Conservation (phyloP, 495 filamentous ascomycete species). For the Talaromyces trachyspermus region DNA sequence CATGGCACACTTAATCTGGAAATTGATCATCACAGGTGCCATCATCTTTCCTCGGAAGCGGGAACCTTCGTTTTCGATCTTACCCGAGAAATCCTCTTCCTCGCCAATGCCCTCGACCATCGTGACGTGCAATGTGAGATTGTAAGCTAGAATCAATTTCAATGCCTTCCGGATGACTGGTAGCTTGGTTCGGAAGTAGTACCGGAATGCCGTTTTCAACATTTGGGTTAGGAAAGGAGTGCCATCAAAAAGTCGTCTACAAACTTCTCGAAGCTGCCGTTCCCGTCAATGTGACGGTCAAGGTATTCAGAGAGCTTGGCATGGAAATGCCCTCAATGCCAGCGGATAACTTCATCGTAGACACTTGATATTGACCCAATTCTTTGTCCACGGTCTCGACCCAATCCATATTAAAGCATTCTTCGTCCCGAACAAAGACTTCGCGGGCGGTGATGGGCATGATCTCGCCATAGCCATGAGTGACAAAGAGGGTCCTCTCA, state of each 20-base stretch:
- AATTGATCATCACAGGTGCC: slow-evolving; percentile 96
- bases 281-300: slow-evolving; percentile 81
- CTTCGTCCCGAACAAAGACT: slow-evolving; percentile 82
- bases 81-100: slow-evolving; percentile 67
- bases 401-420: slow-evolving; percentile 89
- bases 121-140: slow-evolving; percentile 83
- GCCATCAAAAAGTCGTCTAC: slow-evolving; percentile 89
- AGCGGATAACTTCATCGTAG: slow-evolving; percentile 77
- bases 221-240: slow-evolving; percentile 89
- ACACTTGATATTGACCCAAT: slow-evolving; percentile 70
- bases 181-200: slow-evolving; percentile 72
- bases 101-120: slow-evolving; percentile 82
- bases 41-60: slow-evolving; percentile 81
- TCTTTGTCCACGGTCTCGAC: slow-evolving; percentile 66
- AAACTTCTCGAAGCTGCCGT: slow-evolving; percentile 72
- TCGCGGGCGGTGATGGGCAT: slow-evolving; percentile 85
- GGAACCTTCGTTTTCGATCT: slow-evolving; percentile 68
- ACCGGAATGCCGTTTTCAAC: slow-evolving; percentile 87
- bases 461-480: slow-evolving; percentile 83
- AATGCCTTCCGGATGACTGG: slow-evolving; percentile 85
- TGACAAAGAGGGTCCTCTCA: slow-evolving; percentile 73
- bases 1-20: slow-evolving; percentile 92
- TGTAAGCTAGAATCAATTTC: slow-evolving; percentile 88
- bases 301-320: slow-evolving; percentile 77
- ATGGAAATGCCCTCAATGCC: slow-evolving; percentile 77